Percentiles rank a stretch among this genome's conserved stretches.
These are phyloP conservation scores for Wickerhamiella dianesei DNA, from an alignment of 805 yeast genomes.

Conservation along the genomic window DNA sequence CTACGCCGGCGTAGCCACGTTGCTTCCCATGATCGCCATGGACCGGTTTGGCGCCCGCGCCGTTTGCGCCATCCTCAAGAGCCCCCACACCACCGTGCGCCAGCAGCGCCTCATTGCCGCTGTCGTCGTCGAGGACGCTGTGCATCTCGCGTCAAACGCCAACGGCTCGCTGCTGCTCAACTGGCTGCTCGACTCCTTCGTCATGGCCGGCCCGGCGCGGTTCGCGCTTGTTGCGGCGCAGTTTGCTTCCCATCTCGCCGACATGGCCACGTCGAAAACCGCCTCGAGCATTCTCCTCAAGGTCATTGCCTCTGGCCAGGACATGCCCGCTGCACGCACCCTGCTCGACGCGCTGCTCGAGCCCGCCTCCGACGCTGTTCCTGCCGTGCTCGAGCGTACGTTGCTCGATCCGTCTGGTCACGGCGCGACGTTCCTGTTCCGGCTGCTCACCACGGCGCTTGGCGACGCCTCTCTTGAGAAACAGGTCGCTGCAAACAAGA, in stretches of 20 bases:
- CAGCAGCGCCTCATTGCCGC: slow-evolving; percentile 63
- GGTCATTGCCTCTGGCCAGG: slow-evolving; percentile 53
- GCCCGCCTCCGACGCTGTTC: slow-evolving; percentile 25
- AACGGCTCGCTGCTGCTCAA: slow-evolving; percentile 84
- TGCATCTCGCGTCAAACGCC: slow-evolving; percentile 63
- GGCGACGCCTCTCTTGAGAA: slow-evolving; percentile 39
- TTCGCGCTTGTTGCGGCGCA: slow-evolving; percentile 51
- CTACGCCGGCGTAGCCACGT: slow-evolving; percentile 64
- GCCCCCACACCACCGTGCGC: slow-evolving; percentile 50
- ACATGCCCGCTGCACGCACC: slow-evolving; percentile 43
- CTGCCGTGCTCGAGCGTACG: slow-evolving; percentile 40
- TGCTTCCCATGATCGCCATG: slow-evolving; percentile 67
- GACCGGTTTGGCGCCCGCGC: slow-evolving; percentile 95
- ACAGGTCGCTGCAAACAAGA: slow-evolving; percentile 44
- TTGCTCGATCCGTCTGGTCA: slow-evolving; percentile 48
- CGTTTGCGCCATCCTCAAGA: slow-evolving; percentile 81
- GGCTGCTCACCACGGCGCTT: slow-evolving; percentile 61
- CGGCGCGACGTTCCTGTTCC: slow-evolving; percentile 67
- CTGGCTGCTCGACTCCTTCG: slow-evolving; percentile 80
- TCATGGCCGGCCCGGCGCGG: slow-evolving; percentile 28
- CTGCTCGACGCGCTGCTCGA: slow-evolving; percentile 52
- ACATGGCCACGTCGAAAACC: slow-evolving; percentile 63
- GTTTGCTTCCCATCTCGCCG: slow-evolving; percentile 47
- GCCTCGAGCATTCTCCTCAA: slow-evolving; percentile 75
- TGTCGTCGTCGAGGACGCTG: slow-evolving; percentile 63